These are phyloP conservation scores for Psilocybe sp. DNA, from an alignment of 768 basidiomycete genomes.

Conservation along the genomic window DNA sequence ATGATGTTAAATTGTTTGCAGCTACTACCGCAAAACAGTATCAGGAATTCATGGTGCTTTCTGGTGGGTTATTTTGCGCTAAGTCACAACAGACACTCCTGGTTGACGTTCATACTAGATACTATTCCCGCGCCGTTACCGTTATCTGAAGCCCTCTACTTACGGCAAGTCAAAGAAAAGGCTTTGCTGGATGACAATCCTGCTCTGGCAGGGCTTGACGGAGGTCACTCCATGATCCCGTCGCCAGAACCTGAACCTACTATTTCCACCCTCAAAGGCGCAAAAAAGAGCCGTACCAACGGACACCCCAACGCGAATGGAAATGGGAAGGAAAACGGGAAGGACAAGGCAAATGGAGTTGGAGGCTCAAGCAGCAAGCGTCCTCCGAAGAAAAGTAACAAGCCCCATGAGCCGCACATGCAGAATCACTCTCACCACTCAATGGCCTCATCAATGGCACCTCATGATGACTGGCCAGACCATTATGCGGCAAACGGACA, in stretches of 20 bases:
- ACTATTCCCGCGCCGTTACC: slow-evolving; percentile 64
- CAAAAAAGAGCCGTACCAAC: slow-evolving; percentile 25
- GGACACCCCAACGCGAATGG: slow-evolving; percentile 19
- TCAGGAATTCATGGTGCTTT: slow-evolving; percentile 71
- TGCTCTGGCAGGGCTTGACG: slow-evolving; percentile 35
- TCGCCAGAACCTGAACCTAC: slow-evolving; percentile 19
- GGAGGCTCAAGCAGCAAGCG: slow-evolving; percentile 12
- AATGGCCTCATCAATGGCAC: neutral
- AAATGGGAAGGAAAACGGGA: slow-evolving; percentile 33
- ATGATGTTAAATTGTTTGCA: slow-evolving; percentile 23
- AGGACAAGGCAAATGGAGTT: slow-evolving; percentile 19
- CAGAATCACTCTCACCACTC: neutral
- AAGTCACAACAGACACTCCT: neutral
- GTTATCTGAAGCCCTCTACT: slow-evolving; percentile 56
- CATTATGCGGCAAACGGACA: neutral
- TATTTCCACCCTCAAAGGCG: slow-evolving; percentile 15
- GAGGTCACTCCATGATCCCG: slow-evolving; percentile 20
- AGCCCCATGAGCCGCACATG: slow-evolving; percentile 3
- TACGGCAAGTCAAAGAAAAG: slow-evolving; percentile 26
- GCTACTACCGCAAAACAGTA: slow-evolving; percentile 59
- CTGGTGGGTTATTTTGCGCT: slow-evolving; percentile 36
- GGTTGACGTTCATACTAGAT: slow-evolving; percentile 36
- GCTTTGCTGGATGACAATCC: slow-evolving; percentile 57
- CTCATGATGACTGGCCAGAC: neutral
- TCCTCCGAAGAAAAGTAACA: slow-evolving; percentile 9